These are phyloP conservation scores for Suaeda aralocaspica DNA, from an alignment of 148 eudicot species.

Conservation along the genomic window DNA sequence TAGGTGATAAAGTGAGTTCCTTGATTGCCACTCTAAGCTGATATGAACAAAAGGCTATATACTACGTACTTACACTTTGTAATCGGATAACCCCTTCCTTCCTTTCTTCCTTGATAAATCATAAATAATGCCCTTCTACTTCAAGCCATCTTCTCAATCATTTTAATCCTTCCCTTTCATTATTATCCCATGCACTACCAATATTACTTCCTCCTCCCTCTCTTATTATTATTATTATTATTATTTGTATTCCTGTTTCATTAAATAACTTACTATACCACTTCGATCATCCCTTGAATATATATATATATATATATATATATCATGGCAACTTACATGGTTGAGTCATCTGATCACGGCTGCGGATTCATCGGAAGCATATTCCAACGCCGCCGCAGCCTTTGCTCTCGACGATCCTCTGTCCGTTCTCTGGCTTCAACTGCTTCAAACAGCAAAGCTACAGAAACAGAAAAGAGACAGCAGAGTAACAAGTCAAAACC, in stretches of 20 bases:
- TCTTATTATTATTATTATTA: too few species aligned
- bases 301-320: neutral
- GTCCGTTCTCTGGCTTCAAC: constrained; percentile 21
- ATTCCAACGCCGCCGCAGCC: constrained; percentile 25
- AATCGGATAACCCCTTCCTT: constrained; percentile 10
- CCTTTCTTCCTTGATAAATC: constrained; percentile 19
- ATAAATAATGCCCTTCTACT: constrained; percentile 33
- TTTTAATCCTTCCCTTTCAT: constrained; percentile 6
- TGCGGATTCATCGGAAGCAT: constrained; percentile 48
- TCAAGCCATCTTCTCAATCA: constrained; percentile 29
- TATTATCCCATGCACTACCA: constrained; percentile 2
- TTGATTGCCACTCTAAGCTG: constrained; percentile 33
- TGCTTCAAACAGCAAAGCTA: neutral
- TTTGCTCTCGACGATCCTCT: constrained; percentile 23
- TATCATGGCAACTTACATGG: constrained; percentile 28
- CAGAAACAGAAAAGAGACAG: neutral
- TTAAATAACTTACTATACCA: neutral
- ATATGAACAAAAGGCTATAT: constrained; percentile 22
- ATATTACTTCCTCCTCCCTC: neutral
- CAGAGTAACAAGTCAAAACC: constrained; percentile 13
- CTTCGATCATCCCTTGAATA: neutral
- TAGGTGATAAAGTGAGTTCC: constrained; percentile 30
- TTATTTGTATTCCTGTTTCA: constrained; percentile 13
- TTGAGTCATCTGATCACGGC: constrained; percentile 32
- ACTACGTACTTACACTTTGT: too few species aligned